Evolutionary conservation across 306 rosid species (phyloP), one percentile per base, ranked within the genome.

Genomic region (Carpinus viminea): DNA sequence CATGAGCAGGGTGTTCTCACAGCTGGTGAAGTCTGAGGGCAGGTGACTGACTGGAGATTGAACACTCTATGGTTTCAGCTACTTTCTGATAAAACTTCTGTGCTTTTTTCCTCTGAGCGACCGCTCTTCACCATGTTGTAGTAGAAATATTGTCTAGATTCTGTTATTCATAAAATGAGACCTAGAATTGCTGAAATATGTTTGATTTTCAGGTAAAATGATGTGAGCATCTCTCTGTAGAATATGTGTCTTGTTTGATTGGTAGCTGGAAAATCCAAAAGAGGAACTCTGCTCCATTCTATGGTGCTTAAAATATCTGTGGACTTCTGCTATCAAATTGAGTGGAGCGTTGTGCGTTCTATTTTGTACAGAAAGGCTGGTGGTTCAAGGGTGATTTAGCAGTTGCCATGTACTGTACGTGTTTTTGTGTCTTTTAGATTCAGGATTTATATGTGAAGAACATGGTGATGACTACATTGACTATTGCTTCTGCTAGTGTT

Each of bases 1-100:
- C 7, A 90, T 91, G 97, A 93, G 98, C 81, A 88, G 83, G 74
- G 97, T 31, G 34, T 31, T 31, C 34, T 31, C 34, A 31, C 34
- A 31, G 88, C 85, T 90, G 85, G 93, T 93, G 79, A 93, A 91
- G 45, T 90, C 96, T 0, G 97, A 91, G 83, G 96, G 98, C 38
- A 86, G 97, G 86, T 93, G 86, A 91, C 74, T 71, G 71, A 12
- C 62, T 70, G 38, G 55, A 78, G 61, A 70, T 41, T 17, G 46
- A 11, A 24, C 68, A 26, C 77, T 28, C 51, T 65, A 60, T 69
- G 41, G 61, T 54, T 80, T 59, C 57, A 50, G 76, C 21, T 73
- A 64, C 72, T 74, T 73, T 88, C 74, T 47, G 45, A 26, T 52
- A 43, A 50, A 61, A 57, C 81, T 69, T 56, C 65, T 72, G 60